Conservation (phyloP, 352 stramenopile species). For the Globisporangium viniferum region DNA sequence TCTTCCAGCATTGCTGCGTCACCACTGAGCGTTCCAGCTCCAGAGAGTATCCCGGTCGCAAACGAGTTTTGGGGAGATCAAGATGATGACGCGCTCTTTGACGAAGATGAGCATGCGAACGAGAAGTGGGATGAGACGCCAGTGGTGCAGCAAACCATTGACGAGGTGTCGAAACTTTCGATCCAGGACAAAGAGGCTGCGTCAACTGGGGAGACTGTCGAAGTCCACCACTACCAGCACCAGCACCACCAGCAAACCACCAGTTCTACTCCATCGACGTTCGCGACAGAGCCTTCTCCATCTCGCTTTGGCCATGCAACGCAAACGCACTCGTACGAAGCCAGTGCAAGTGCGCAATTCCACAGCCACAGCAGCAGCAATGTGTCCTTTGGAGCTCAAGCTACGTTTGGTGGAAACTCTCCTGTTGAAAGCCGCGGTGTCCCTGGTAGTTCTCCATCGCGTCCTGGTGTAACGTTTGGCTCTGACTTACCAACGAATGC, state of each 20-base stretch:
- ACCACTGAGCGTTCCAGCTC: conserved; percentile 3
- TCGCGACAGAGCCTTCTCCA: not conserved
- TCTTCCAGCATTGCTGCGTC: not conserved
- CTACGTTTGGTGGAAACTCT: not conserved
- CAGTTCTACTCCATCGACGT: conserved; percentile 1
- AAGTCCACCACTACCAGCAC: not conserved
- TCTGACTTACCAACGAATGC: not conserved
- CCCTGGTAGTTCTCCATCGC: not conserved
- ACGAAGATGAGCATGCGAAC: conserved; percentile 49
- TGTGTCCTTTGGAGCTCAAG: not conserved
- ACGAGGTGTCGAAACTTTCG: conserved; percentile 15
- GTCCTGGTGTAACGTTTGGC: not conserved
- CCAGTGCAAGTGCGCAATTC: not conserved
- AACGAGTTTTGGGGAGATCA: conserved; percentile 67
- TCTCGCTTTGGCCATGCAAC: conserved; percentile 4
- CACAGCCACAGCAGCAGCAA: conserved; percentile 3
- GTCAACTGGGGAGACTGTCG: not conserved
- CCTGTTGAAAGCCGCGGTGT: not conserved
- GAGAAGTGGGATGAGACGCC: conserved; percentile 36
- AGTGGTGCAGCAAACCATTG: conserved; percentile 11
- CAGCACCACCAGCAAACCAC: not conserved
- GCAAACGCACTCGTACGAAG: conserved; percentile 1
- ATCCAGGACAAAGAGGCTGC: conserved; percentile 24
- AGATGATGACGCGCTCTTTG: conserved; percentile 56
- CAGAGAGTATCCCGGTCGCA: conserved; percentile 17